Evolutionary conservation across 1,139 yeast genomes (phyloP).

Genomic region (Taphrina flavorubra): DNA sequence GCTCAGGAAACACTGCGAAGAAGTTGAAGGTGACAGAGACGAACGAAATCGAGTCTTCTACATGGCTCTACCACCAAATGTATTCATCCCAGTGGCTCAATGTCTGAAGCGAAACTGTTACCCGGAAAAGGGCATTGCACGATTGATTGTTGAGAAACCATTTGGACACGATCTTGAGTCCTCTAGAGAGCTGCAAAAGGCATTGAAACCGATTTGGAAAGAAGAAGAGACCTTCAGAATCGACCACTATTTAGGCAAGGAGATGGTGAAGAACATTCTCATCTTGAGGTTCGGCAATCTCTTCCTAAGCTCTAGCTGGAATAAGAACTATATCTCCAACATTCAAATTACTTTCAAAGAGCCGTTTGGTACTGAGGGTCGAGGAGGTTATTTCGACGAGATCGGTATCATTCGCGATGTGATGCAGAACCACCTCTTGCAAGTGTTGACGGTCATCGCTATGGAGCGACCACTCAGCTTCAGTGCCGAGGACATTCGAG

Average conservation of each 20-base stretch:
- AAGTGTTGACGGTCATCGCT: constrained; percentile 85
- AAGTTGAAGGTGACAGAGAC: constrained; percentile 58
- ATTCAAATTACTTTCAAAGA: constrained; percentile 93
- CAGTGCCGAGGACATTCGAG: constrained; percentile 91
- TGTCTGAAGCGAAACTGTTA: constrained; percentile 73
- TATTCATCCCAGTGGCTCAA: constrained; percentile 77
- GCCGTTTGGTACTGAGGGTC: constrained; percentile 96
- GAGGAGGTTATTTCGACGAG: constrained; percentile 96
- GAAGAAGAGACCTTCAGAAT: constrained; percentile 94
- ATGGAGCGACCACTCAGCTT: constrained; percentile 94
- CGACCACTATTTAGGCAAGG: constrained; percentile 97
- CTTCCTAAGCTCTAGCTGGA: constrained; percentile 85
- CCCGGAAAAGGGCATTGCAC: constrained; percentile 69
- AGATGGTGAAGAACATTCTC: constrained; percentile 91
- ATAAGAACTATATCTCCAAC: constrained; percentile 72
- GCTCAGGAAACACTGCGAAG: constrained; percentile 62
- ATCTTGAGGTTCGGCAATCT: constrained; percentile 90
- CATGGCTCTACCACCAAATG: constrained; percentile 93
- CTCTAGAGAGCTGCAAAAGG: constrained; percentile 74
- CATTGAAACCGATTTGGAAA: constrained; percentile 80
- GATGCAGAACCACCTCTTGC: constrained; percentile 95
- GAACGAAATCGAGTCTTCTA: constrained; percentile 70
- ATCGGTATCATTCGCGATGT: constrained; percentile 98
- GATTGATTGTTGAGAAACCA: constrained; percentile 94
- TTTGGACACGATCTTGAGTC: constrained; percentile 89